phyloP scores from a whole-genome alignment of 768 basidiomycete genomes.

The Kwoniella newhampshirensis region DNA sequence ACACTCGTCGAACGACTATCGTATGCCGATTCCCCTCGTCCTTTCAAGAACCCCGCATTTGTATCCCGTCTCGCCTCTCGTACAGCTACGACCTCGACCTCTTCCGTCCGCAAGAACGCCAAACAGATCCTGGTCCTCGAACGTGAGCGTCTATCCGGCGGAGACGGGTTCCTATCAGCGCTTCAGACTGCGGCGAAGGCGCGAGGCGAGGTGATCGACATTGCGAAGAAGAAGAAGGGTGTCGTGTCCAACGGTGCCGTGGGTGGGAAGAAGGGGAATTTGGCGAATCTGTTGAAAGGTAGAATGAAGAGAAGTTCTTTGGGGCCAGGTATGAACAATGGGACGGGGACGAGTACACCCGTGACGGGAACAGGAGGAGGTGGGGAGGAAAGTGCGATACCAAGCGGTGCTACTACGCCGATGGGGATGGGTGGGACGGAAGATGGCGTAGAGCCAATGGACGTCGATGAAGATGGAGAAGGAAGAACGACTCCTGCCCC shows the following conservation, averaged over 20 bases:
- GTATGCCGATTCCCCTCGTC: conserved; percentile 34
- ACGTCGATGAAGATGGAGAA: conserved; percentile 15
- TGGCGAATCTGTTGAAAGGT: conserved; percentile 13
- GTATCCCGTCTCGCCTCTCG: conserved; percentile 28
- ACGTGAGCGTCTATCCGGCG: conserved; percentile 37
- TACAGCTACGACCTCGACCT: conserved; percentile 27
- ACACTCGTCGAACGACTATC: conserved; percentile 37
- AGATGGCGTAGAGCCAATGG: conserved; percentile 21
- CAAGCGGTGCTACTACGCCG: conserved; percentile 24
- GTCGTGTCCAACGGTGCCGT: background rate
- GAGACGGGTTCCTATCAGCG: conserved; percentile 42
- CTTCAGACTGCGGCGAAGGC: conserved; percentile 32
- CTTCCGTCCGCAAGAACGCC: conserved; percentile 39
- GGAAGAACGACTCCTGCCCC: conserved; percentile 1
- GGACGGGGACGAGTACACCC: background rate
- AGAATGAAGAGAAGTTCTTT: conserved; percentile 6
- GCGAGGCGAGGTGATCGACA: conserved; percentile 37
- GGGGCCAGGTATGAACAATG: background rate
- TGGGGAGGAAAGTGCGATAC: conserved; percentile 8
- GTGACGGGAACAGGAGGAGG: background rate
- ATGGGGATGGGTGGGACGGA: conserved; percentile 14
- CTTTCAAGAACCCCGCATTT: conserved; percentile 37
- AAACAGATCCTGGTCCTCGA: conserved; percentile 50
- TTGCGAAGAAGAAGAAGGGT: conserved; percentile 37
- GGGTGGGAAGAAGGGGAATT: conserved; percentile 19